Percentiles rank a stretch among this genome's conserved stretches.
phyloP scores from a whole-genome alignment of 108 stramenopile species.

The Nannochloropsis gaditana region DNA sequence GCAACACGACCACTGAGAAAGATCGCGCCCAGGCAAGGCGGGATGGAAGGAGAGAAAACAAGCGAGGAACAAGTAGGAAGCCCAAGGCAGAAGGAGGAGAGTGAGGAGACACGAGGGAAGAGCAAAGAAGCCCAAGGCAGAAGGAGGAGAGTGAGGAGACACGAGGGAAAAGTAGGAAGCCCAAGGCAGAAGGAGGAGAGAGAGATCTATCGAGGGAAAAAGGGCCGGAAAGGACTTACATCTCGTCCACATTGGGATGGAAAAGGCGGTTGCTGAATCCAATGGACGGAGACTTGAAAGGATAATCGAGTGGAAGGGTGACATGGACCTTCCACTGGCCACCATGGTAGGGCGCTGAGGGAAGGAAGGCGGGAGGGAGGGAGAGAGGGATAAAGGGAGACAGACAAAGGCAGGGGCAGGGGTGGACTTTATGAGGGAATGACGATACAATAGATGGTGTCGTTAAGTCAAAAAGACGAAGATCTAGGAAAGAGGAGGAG shows the following conservation, averaged over 20 bases:
- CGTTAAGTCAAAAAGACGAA: neutral
- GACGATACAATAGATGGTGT: neutral
- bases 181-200: no score
- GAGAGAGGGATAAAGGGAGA: neutral
- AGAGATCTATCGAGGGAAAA: neutral
- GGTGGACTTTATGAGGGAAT: no score
- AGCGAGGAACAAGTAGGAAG: no score
- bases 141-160: neutral
- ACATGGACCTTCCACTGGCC: constrained; percentile 56
- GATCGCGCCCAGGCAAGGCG: no score
- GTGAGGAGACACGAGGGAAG: neutral
- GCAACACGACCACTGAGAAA: no score
- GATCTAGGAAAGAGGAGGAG: neutral
- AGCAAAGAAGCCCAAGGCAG: neutral
- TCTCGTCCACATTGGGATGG: constrained; percentile 58
- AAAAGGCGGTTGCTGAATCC: constrained; percentile 56
- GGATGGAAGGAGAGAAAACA: no score
- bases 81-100: no score
- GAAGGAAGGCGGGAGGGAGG: neutral
- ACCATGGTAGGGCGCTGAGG: constrained; percentile 52
- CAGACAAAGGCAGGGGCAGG: no score
- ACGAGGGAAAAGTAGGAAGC: neutral
- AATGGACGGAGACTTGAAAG: constrained; percentile 55
- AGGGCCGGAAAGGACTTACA: neutral
- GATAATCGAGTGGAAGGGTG: constrained; percentile 53